These are phyloP conservation scores for Solanum chacoense DNA, from an alignment of 305 asterid species.

Conservation along the genomic window DNA sequence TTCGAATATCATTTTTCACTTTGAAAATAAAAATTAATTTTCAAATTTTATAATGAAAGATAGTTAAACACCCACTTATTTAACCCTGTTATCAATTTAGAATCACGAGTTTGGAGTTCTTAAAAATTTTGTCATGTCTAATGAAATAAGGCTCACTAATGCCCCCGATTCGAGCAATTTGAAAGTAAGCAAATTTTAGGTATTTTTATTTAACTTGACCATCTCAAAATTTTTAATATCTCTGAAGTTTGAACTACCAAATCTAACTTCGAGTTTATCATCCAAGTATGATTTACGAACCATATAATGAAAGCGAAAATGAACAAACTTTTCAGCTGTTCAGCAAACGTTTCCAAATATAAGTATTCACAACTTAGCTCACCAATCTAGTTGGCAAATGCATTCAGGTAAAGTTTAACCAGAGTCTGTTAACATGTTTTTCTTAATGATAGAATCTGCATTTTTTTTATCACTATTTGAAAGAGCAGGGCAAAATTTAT, in stretches of 20 bases:
- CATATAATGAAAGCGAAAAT: neutral
- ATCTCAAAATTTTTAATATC: neutral
- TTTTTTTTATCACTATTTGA: neutral
- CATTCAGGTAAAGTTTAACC: neutral
- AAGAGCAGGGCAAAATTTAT: neutral
- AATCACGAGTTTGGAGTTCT: neutral
- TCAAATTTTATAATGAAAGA: neutral
- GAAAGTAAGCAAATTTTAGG: neutral
- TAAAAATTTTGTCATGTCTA: neutral
- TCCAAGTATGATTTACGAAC: neutral
- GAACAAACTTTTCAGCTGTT: neutral
- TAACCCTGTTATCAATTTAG: neutral
- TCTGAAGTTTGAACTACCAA: neutral
- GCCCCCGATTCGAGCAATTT: neutral
- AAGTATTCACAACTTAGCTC: neutral
- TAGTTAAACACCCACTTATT: neutral
- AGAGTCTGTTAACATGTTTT: neutral
- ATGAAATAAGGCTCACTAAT: neutral
- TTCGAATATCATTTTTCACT: neutral
- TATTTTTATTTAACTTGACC: neutral
- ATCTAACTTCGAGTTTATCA: neutral
- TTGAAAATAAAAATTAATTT: neutral
- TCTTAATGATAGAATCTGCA: neutral
- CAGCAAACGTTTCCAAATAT: neutral
- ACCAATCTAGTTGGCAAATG: neutral